These are phyloP conservation scores for Globisporangium canariense DNA, from an alignment of 352 stramenopile species.

Conservation along the genomic window DNA sequence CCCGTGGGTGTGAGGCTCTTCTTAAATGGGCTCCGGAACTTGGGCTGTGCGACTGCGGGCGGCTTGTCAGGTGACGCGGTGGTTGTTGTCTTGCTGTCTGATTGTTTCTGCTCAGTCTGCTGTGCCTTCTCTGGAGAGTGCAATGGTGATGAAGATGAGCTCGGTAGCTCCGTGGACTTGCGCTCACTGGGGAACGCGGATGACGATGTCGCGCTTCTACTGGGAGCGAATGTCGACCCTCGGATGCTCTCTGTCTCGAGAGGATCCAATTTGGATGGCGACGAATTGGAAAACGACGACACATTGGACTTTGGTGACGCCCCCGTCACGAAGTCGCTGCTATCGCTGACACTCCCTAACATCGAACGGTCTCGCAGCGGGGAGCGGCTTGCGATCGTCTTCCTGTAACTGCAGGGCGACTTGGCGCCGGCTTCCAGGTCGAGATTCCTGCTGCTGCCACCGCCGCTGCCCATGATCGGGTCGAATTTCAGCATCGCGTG, in stretches of 20 bases:
- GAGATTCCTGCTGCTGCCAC: conserved; percentile 1
- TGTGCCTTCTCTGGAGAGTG: not conserved
- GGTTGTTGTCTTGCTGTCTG: not conserved
- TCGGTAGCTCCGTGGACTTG: conserved; percentile 7
- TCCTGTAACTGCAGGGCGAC: not conserved
- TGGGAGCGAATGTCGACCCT: not conserved
- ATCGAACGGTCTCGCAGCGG: conserved; percentile 5
- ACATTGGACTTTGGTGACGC: not conserved
- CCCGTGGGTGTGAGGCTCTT: not conserved
- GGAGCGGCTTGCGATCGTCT: conserved; percentile 7
- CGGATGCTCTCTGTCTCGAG: conserved; percentile 12
- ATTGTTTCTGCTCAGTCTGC: conserved; percentile 6
- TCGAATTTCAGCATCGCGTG: conserved; percentile 11
- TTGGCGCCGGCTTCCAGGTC: not conserved
- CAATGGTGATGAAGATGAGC: not conserved
- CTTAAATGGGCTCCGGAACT: conserved; percentile 17
- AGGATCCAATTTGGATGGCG: conserved; percentile 12
- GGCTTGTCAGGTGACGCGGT: conserved; percentile 3
- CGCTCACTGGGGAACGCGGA: not conserved
- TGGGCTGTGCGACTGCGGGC: not conserved
- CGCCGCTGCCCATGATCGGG: conserved; percentile 5
- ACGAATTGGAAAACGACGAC: not conserved
- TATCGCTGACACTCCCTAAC: not conserved
- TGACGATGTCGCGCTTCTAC: not conserved
- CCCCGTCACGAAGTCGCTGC: not conserved